A percentile compares a stretch with the other conserved stretches of the same genome.
Evolutionary conservation across 202 grass and related monocot species (phyloP).

Genomic region (Panicum hallii): DNA sequence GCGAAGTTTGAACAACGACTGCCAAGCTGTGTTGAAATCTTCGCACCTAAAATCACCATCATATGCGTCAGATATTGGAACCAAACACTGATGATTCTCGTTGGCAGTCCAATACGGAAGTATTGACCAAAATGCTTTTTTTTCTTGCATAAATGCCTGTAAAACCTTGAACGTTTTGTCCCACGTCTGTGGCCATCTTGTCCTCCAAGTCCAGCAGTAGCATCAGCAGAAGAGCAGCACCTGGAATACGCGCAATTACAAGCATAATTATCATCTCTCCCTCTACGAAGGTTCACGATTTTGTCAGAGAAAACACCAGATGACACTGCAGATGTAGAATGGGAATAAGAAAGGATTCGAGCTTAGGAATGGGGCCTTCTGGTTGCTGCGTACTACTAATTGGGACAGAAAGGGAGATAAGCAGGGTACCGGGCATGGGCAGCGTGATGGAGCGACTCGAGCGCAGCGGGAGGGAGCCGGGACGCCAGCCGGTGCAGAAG

Average conservation of each 20-base stretch:
- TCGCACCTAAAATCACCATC: slow-evolving; percentile 58
- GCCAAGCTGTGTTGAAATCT: slow-evolving; percentile 71
- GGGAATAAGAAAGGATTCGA: background rate
- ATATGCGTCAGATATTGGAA: background rate
- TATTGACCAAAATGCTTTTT: background rate
- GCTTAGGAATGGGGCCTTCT: background rate
- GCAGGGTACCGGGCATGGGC: slow-evolving; percentile 44
- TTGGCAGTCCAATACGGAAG: background rate
- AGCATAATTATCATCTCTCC: background rate
- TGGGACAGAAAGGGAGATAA: background rate
- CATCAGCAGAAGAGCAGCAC: slow-evolving; percentile 27
- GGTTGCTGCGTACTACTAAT: background rate
- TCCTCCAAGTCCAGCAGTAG: background rate
- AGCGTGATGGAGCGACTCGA: slow-evolving; percentile 68
- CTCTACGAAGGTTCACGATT: background rate
- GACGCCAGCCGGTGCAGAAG: slow-evolving; percentile 67
- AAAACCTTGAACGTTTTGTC: slow-evolving; percentile 52
- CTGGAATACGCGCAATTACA: background rate
- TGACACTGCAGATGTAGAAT: background rate
- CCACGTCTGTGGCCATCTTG: slow-evolving; percentile 18
- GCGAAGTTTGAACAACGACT: slow-evolving; percentile 59
- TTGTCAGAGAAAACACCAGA: background rate
- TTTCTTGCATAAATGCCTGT: background rate
- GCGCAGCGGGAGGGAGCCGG: slow-evolving; percentile 64
- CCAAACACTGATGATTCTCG: background rate